phyloP scores from a whole-genome alignment of 2,329 filamentous ascomycete species.

The Pestalotiopsis sp. region DNA sequence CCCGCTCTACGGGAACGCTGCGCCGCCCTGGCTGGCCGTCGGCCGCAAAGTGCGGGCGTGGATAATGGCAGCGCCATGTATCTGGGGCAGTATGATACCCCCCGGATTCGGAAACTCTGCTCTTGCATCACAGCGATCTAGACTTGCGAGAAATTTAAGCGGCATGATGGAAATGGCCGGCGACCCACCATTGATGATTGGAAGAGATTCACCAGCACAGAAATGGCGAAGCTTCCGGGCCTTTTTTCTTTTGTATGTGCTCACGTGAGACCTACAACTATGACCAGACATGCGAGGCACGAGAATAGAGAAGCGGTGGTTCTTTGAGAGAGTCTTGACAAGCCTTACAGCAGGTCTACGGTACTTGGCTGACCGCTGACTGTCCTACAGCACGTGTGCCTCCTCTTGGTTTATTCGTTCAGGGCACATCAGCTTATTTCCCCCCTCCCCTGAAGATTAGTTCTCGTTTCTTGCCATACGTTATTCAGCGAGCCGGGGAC shows the following conservation, averaged over 20 bases:
- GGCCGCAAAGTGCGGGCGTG: not conserved
- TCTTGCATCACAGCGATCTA: slow-evolving; percentile 17
- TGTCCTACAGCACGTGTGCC: not conserved
- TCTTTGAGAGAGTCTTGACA: not conserved
- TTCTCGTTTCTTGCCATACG: slow-evolving; percentile 16
- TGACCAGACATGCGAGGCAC: not conserved
- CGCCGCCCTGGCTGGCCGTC: not conserved
- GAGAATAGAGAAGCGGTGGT: not conserved
- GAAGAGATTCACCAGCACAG: not conserved
- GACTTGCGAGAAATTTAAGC: slow-evolving; percentile 10
- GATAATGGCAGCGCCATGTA: not conserved
- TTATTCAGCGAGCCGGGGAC: slow-evolving; percentile 24
- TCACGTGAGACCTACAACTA: not conserved
- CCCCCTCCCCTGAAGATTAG: not conserved
- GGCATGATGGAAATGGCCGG: not conserved
- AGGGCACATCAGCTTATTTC: not conserved
- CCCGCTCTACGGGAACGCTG: not conserved
- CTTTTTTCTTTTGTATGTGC: not conserved
- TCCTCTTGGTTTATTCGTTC: slow-evolving; percentile 5
- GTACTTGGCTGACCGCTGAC: not conserved
- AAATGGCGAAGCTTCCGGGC: not conserved
- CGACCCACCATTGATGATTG: not conserved
- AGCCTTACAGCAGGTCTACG: slow-evolving; percentile 4
- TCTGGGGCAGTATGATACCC: not conserved
- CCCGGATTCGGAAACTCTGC: slow-evolving; percentile 1